Evolutionary conservation across 2,329 filamentous ascomycete genomes (phyloP).

Genomic region (Neofusicoccum laricinum): DNA sequence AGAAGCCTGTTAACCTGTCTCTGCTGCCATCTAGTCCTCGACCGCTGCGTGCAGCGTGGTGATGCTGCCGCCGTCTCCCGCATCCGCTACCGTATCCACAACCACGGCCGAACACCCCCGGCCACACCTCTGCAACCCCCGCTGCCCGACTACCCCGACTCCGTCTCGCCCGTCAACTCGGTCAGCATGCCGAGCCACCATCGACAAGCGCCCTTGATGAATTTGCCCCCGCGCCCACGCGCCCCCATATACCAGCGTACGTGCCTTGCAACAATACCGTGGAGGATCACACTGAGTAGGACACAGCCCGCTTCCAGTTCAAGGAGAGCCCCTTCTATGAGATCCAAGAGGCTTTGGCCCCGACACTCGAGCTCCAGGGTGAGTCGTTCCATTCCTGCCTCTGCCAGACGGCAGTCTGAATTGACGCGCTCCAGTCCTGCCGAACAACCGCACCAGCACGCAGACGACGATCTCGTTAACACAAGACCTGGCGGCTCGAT

Average conservation of each 20-base stretch:
- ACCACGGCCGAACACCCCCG: slow-evolving; percentile 39
- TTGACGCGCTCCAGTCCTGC: slow-evolving; percentile 48
- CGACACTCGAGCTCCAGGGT: slow-evolving; percentile 71
- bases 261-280: neutral
- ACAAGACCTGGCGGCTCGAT: slow-evolving; percentile 51
- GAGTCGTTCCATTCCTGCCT: slow-evolving; percentile 31
- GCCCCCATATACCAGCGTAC: slow-evolving; percentile 4
- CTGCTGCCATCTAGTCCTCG: slow-evolving; percentile 34
- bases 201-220: slow-evolving; percentile 19
- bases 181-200: slow-evolving; percentile 21
- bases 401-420: neutral
- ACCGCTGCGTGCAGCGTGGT: slow-evolving; percentile 30
- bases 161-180: slow-evolving; percentile 22
- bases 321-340: slow-evolving; percentile 85
- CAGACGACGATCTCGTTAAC: slow-evolving; percentile 59
- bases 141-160: slow-evolving; percentile 19
- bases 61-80: slow-evolving; percentile 37
- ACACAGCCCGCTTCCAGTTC: slow-evolving; percentile 51
- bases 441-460: slow-evolving; percentile 57
- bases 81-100: slow-evolving; percentile 38
- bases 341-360: slow-evolving; percentile 63
- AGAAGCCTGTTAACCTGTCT: neutral
- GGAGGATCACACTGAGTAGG: slow-evolving; percentile 18
- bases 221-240: neutral
- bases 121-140: slow-evolving; percentile 22